Conservation (phyloP, 1,284 basidiomycete genomes). For the Ceratobasidium theobromae region DNA sequence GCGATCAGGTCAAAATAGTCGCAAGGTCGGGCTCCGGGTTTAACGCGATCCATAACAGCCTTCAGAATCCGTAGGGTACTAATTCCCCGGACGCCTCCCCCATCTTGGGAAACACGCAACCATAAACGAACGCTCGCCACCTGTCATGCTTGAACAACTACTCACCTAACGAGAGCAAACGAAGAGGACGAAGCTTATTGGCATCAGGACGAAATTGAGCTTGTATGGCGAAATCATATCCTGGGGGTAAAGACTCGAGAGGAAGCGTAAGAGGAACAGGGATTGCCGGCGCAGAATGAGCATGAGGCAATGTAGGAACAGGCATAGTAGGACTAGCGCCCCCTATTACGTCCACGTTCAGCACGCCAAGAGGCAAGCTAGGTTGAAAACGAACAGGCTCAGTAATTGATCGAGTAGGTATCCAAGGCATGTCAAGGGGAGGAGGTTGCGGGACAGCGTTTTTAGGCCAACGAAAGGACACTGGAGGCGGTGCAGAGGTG, state of each 20-base stretch:
- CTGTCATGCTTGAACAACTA: background rate
- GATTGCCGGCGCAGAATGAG: background rate
- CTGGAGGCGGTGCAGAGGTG: background rate
- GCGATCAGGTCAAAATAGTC: constrained; percentile 35
- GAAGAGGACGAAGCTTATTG: background rate
- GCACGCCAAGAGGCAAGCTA: background rate
- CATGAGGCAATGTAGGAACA: background rate
- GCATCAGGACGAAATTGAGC: constrained; percentile 12
- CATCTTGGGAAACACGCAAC: constrained; percentile 14
- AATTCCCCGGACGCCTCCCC: constrained; percentile 33
- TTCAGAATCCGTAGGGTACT: constrained; percentile 26
- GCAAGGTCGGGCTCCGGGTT: constrained; percentile 23
- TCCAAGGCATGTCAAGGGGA: background rate
- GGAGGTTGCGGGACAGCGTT: background rate
- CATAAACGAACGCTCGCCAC: background rate
- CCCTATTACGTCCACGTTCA: constrained; percentile 3
- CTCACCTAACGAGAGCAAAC: constrained; percentile 11
- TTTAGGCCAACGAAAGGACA: background rate
- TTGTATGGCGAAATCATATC: background rate
- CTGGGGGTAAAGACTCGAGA: constrained; percentile 9
- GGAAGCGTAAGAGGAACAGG: background rate
- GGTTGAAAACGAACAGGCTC: background rate
- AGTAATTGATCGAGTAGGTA: background rate
- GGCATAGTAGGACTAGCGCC: too few species aligned
- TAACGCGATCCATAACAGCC: constrained; percentile 30